Conservation (phyloP, 345 rosid genomes). For the Carallia pectinifolia region DNA sequence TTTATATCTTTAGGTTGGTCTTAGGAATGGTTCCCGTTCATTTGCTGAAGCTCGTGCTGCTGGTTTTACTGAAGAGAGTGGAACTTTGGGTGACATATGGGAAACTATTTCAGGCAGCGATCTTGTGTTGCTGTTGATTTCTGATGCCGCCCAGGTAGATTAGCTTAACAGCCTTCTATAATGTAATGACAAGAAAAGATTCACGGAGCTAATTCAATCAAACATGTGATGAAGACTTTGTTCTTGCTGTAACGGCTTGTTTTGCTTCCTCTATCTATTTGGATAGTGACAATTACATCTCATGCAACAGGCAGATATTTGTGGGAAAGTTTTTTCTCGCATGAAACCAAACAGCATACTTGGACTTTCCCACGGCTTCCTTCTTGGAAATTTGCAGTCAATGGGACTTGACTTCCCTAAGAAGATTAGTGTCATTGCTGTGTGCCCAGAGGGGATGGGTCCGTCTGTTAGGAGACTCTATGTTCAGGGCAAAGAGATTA, state of each 20-base stretch:
- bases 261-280: too few species aligned
- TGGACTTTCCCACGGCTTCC: slow-evolving; percentile 93
- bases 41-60: slow-evolving; percentile 88
- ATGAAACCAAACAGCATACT: slow-evolving; percentile 94
- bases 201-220: too few species aligned
- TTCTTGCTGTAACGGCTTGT: too few species aligned
- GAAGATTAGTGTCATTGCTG: slow-evolving; percentile 75
- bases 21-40: slow-evolving; percentile 80
- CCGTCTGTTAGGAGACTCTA: slow-evolving; percentile 91
- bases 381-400: slow-evolving; percentile 80
- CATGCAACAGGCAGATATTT: slow-evolving; percentile 63
- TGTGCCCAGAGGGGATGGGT: slow-evolving; percentile 89
- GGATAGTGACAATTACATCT: background rate
- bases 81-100: slow-evolving; percentile 85
- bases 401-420: slow-evolving; percentile 72
- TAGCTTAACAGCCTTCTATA: background rate
- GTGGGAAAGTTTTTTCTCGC: slow-evolving; percentile 70
- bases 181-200: too few species aligned
- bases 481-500: slow-evolving; percentile 84
- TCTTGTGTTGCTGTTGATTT: slow-evolving; percentile 82
- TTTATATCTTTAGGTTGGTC: slow-evolving; percentile 58
- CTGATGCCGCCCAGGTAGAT: slow-evolving; percentile 91
- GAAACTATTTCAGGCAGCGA: slow-evolving; percentile 88
- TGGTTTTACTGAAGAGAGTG: slow-evolving; percentile 80
- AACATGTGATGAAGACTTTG: too few species aligned